Percentiles rank a stretch among this genome's conserved stretches.
These are phyloP conservation scores for Farysia itapuensis DNA, from an alignment of 1,284 basidiomycete genomes.

Conservation along the genomic window DNA sequence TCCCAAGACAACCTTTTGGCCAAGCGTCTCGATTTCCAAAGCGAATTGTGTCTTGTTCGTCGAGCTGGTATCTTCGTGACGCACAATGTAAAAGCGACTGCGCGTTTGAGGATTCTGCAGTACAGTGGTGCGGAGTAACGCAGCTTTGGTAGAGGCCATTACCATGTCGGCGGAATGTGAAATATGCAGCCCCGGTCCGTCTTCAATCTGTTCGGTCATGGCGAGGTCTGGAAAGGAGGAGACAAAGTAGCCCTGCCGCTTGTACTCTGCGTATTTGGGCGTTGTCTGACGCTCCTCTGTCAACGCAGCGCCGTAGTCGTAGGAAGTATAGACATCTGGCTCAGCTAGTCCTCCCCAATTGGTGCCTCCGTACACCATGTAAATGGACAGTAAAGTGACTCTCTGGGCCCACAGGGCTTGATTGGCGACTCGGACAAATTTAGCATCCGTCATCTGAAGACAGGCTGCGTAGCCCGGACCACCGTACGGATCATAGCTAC, in stretches of 20 bases:
- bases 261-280: constrained; percentile 38
- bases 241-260: constrained; percentile 33
- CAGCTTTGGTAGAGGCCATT: neutral
- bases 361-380: constrained; percentile 74
- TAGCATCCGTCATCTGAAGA: constrained; percentile 22
- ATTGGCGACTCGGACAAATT: constrained; percentile 34
- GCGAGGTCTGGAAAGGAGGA: constrained; percentile 38
- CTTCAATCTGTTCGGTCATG: constrained; percentile 18
- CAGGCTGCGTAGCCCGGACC: constrained; percentile 38
- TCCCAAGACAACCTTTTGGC: constrained; percentile 11
- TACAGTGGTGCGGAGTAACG: constrained; percentile 15
- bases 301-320: constrained; percentile 58
- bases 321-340: constrained; percentile 57
- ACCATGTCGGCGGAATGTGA: constrained; percentile 10
- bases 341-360: constrained; percentile 64
- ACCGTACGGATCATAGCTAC: constrained; percentile 49
- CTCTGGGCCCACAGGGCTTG: constrained; percentile 25
- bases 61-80: constrained; percentile 63
- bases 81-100: constrained; percentile 69
- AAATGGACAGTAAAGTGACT: constrained; percentile 63
- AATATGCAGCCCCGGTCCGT: constrained; percentile 14
- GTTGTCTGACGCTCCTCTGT: constrained; percentile 33
- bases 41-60: constrained; percentile 10
- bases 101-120: constrained; percentile 22
- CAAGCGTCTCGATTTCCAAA: constrained; percentile 23